phyloP scores from a whole-genome alignment of 352 stramenopile species.

The Pythium rhizo-oryzae region DNA sequence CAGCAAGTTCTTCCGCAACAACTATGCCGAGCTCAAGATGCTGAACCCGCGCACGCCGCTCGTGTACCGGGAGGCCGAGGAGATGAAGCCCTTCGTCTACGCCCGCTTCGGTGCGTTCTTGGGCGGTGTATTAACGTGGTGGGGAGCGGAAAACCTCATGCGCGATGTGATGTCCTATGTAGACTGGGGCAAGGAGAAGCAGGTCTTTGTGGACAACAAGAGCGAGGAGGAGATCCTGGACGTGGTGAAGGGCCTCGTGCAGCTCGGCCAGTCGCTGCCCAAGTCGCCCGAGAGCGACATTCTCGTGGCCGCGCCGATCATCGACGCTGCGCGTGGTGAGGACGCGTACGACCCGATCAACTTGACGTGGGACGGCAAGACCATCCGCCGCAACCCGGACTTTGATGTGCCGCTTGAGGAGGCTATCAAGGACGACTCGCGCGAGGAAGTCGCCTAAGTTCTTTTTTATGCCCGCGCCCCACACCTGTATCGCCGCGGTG shows the following conservation, averaged over 20 bases:
- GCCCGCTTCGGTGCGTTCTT: conserved; percentile 64
- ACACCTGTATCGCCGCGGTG: neutral
- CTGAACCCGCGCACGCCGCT: conserved; percentile 84
- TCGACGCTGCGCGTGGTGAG: conserved; percentile 69
- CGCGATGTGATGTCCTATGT: neutral
- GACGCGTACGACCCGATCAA: conserved; percentile 81
- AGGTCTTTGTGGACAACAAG: conserved; percentile 85
- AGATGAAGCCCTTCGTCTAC: conserved; percentile 90
- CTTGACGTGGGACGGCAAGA: conserved; percentile 84
- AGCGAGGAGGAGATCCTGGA: conserved; percentile 80
- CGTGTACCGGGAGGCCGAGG: conserved; percentile 86
- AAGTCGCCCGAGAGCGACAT: conserved; percentile 89
- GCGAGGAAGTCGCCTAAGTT: conserved; percentile 30
- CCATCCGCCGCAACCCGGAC: conserved; percentile 76
- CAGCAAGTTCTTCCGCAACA: conserved; percentile 87
- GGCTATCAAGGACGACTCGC: conserved; percentile 55
- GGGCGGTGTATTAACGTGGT: neutral
- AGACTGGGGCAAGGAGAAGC: conserved; percentile 87
- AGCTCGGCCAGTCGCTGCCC: conserved; percentile 68
- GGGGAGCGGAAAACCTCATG: neutral
- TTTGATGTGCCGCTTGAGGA: conserved; percentile 81
- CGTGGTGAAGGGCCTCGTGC: conserved; percentile 76
- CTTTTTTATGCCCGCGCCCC: conserved; percentile 1
- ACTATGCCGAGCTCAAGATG: conserved; percentile 90
- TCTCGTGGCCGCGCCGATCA: conserved; percentile 68